phyloP scores from a whole-genome alignment of 805 yeast species.

The Nakazawaea ishiwadae region DNA sequence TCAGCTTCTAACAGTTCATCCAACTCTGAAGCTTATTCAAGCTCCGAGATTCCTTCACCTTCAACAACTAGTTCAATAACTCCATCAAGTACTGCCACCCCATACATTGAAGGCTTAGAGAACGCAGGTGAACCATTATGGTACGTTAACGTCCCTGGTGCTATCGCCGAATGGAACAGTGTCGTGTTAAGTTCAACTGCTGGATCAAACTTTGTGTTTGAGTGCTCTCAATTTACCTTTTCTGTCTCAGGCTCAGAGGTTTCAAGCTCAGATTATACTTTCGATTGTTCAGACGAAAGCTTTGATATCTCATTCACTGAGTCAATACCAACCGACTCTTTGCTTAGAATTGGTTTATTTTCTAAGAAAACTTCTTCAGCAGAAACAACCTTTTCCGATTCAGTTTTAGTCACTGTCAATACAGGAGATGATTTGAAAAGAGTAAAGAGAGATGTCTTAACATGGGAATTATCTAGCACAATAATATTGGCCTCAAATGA shows the following conservation, averaged over 20 bases:
- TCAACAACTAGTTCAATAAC: too few species aligned
- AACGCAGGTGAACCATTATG: conserved; percentile 7
- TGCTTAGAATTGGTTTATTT: background rate
- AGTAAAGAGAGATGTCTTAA: conserved; percentile 9
- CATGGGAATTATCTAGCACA: conserved; percentile 4
- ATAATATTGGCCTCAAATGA: background rate
- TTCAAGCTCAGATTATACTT: background rate
- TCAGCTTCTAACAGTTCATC: too few species aligned
- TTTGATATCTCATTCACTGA: conserved; percentile 4
- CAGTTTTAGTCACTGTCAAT: conserved; percentile 2
- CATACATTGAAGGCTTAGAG: conserved; percentile 5
- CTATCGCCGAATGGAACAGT: conserved; percentile 3
- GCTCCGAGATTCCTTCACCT: too few species aligned
- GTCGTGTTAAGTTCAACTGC: background rate
- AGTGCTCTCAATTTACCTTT: conserved; percentile 3
- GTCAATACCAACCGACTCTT: background rate
- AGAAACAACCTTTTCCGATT: background rate
- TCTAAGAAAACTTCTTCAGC: background rate
- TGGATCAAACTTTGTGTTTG: conserved; percentile 1
- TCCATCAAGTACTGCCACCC: conserved; percentile 7
- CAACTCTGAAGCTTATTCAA: too few species aligned
- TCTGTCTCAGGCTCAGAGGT: conserved; percentile 1
- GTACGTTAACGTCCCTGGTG: conserved; percentile 9
- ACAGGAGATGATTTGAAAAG: background rate
- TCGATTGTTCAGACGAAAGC: background rate